These are phyloP conservation scores for Neurospora sp. DNA, from an alignment of 495 filamentous ascomycete genomes.

Conservation along the genomic window DNA sequence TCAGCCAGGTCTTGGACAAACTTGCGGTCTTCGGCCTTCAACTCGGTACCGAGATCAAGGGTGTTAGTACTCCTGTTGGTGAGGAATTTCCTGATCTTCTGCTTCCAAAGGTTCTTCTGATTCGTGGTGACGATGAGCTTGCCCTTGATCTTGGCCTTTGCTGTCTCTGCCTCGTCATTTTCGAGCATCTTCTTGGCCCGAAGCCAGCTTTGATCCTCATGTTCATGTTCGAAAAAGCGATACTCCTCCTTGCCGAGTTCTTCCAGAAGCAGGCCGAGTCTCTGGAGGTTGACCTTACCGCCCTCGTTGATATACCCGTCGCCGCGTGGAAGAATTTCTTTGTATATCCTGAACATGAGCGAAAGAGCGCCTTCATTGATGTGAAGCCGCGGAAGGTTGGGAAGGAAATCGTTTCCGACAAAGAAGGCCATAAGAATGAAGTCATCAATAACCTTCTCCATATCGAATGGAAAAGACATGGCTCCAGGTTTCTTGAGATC, in stretches of 20 bases:
- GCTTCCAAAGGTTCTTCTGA: constrained; percentile 73
- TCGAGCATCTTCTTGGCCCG: constrained; percentile 64
- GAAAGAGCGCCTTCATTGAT: constrained; percentile 97
- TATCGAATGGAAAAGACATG: constrained; percentile 73
- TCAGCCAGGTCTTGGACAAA: constrained; percentile 86
- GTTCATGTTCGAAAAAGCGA: constrained; percentile 82
- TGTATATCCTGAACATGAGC: constrained; percentile 96
- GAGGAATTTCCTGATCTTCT: constrained; percentile 68
- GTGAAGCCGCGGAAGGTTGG: constrained; percentile 89
- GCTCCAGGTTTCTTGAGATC: constrained; percentile 70
- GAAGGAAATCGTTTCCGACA: constrained; percentile 98
- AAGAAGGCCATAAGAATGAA: constrained; percentile 99
- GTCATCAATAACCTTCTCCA: constrained; percentile 96
- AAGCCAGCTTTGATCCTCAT: constrained; percentile 83
- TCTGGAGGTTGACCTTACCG: constrained; percentile 77
- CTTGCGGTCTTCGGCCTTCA: constrained; percentile 79
- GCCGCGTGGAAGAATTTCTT: constrained; percentile 73
- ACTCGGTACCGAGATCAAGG: constrained; percentile 61
- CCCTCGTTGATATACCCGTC: constrained; percentile 95
- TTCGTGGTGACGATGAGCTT: constrained; percentile 65
- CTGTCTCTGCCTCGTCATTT: constrained; percentile 39
- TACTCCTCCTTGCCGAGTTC: constrained; percentile 75
- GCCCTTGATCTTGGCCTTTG: constrained; percentile 44
- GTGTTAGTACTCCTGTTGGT: constrained; percentile 42
- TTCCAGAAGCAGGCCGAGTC: constrained; percentile 68